phyloP scores from a whole-genome alignment of 2,329 filamentous ascomycete genomes.

The Macrophomina phaseolina region DNA sequence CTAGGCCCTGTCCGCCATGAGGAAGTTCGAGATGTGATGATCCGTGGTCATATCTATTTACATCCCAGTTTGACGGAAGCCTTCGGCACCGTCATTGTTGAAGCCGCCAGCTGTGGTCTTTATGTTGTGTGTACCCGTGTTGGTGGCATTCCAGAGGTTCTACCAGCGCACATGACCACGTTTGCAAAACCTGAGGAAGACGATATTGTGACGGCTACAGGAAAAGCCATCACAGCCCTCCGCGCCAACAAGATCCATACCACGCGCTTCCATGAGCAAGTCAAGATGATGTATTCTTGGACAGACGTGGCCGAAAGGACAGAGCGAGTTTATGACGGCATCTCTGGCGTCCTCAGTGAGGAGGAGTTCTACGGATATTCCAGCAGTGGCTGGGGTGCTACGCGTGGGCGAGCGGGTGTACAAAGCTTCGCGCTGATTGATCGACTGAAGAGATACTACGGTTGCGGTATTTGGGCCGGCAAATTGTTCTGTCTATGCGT shows the following conservation, averaged over 20 bases:
- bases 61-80: conserved; percentile 95
- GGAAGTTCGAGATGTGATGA: conserved; percentile 96
- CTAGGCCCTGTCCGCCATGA: conserved; percentile 92
- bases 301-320: conserved; percentile 92
- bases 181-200: conserved; percentile 98
- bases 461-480: conserved; percentile 97
- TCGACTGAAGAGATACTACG: conserved; percentile 93
- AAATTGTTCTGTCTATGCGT: conserved; percentile 96
- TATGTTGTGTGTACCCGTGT: conserved; percentile 98
- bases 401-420: conserved; percentile 70
- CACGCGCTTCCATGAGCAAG: conserved; percentile 94
- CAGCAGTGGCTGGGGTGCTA: conserved; percentile 71
- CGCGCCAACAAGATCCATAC: conserved; percentile 87
- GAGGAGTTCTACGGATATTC: conserved; percentile 88
- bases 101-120: conserved; percentile 92
- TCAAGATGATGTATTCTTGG: conserved; percentile 99
- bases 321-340: conserved; percentile 93
- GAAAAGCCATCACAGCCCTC: conserved; percentile 84
- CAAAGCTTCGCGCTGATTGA: conserved; percentile 94
- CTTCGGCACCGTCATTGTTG: conserved; percentile 96
- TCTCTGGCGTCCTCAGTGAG: conserved; percentile 83
- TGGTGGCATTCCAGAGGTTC: conserved; percentile 93
- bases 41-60: conserved; percentile 93
- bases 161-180: conserved; percentile 95
- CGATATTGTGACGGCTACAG: conserved; percentile 87